These are phyloP conservation scores for Mycena floridula DNA, from an alignment of 768 basidiomycete species.

Conservation along the genomic window DNA sequence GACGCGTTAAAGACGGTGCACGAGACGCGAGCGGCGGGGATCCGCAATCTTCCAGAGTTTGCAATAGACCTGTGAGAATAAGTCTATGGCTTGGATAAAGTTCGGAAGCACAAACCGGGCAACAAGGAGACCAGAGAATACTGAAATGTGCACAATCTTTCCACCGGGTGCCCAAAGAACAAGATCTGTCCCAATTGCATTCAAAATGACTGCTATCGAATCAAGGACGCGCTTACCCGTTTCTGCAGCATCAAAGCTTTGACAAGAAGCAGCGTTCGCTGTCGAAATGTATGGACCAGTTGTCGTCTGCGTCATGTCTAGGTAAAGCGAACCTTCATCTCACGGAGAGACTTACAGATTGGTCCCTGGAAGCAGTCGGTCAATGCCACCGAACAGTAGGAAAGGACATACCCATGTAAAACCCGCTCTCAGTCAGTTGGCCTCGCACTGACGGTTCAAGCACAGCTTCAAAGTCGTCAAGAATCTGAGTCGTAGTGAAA, in stretches of 20 bases:
- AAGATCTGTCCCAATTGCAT: constrained; percentile 57
- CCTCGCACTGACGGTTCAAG: constrained; percentile 70
- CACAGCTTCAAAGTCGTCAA: constrained; percentile 81
- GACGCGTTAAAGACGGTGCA: constrained; percentile 49
- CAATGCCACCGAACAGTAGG: too few species aligned
- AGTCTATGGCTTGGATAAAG: too few species aligned
- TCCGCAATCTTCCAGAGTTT: constrained; percentile 87
- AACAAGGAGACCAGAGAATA: constrained; percentile 94
- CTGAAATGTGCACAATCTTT: constrained; percentile 93
- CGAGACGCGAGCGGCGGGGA: constrained; percentile 74
- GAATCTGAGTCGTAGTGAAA: constrained; percentile 79
- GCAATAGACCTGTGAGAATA: constrained; percentile 62
- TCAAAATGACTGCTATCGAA: not conserved
- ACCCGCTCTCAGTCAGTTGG: constrained; percentile 85
- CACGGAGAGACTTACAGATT: not conserved
- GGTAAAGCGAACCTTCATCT: too few species aligned
- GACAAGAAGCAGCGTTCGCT: constrained; percentile 86
- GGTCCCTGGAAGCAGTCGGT: too few species aligned
- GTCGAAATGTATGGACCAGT: constrained; percentile 88
- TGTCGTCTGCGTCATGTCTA: constrained; percentile 78
- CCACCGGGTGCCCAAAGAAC: constrained; percentile 96
- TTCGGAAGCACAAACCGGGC: constrained; percentile 68
- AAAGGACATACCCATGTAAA: constrained; percentile 97
- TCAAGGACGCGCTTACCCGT: constrained; percentile 46
- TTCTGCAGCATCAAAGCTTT: constrained; percentile 94